Base-by-base conservation (phyloP, 805 yeast species). In the Cyberlindnera americana region DNA sequence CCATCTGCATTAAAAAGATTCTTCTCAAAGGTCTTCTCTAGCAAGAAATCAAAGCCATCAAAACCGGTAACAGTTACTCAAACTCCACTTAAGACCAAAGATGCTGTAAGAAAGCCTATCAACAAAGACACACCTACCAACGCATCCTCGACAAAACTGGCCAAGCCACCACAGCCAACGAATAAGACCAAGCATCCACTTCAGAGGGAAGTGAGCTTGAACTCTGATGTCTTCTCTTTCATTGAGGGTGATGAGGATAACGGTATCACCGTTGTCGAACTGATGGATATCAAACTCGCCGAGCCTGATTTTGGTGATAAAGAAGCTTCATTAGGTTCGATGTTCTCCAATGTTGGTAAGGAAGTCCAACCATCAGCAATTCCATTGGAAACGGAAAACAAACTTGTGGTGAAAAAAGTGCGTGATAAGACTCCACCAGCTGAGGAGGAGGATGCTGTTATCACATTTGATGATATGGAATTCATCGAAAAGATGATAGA, bases 401-500 rank as follows among this genome's bases (percentile, higher is more conserved):
- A n/a, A 14, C 16, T 36, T 27, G 14, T 22, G 12, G 32, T 36
- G 25, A 35, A 36, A 33, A 43, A 36, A 19, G 30, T 21, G 5
- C 29, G 36, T 24, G 41, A 39, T 14, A 36, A 39, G 34, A 27
- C 37, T 5, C 27, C 29, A 7, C 3, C 27, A 19, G 25, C 10
- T 3, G 38, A 37, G 17, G 38, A 27, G 19, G 51, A 47, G 13
- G 48, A 52, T 12, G 31, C 35, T 10, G 45, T 46, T 0, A 47
- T 56, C 11, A 38, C 49, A 2, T 50, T 56, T 23, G 61, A 60
- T 24, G 70, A 66, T 34, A 41, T 65, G 32, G 68, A 60, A n/a
- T 61, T 64, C 42, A 48, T 67, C 22, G 65, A 68, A 6, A 64
- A 62, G 23, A 48, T 67, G 26, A 62, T 63, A 22, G 72, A 68